These are phyloP conservation scores for Castanea crenata DNA, from an alignment of 306 rosid species.

Conservation along the genomic window DNA sequence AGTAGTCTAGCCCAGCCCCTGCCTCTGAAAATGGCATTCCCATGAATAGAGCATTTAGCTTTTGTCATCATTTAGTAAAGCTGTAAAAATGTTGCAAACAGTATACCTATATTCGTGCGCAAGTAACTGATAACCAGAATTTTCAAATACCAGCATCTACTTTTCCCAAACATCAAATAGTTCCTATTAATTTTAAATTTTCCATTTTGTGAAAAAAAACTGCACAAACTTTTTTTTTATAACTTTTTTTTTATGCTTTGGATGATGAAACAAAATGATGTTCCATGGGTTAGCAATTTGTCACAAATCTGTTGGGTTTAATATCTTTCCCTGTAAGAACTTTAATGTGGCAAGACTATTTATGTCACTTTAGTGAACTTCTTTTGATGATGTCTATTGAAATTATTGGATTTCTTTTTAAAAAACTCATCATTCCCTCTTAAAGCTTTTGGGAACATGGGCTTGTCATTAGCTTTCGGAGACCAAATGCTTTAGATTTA, in stretches of 20 bases:
- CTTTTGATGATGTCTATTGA: conserved; percentile 63
- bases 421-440: conserved; percentile 57
- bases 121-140: conserved; percentile 39
- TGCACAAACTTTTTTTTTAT: background rate
- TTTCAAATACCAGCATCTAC: conserved; percentile 26
- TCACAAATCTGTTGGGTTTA: conserved; percentile 21
- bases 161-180: conserved; percentile 1
- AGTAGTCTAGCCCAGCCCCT: background rate
- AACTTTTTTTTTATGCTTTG: conserved; percentile 14
- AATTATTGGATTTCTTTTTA: conserved; percentile 48
- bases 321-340: conserved; percentile 22
- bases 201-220: conserved; percentile 9
- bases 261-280: conserved; percentile 46
- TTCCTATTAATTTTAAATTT: conserved; percentile 6
- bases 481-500: conserved; percentile 54
- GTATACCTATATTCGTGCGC: conserved; percentile 38
- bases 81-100: conserved; percentile 22
- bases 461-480: conserved; percentile 61
- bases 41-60: background rate
- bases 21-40: background rate
- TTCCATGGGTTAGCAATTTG: conserved; percentile 29
- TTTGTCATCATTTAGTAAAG: conserved; percentile 14
- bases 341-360: conserved; percentile 34
- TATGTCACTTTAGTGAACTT: conserved; percentile 53
- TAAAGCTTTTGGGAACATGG: conserved; percentile 78